A percentile compares a stretch with the other conserved stretches of the same genome.
Evolutionary conservation across 345 rosid species (phyloP).

Genomic region (Ceriops decandra): DNA sequence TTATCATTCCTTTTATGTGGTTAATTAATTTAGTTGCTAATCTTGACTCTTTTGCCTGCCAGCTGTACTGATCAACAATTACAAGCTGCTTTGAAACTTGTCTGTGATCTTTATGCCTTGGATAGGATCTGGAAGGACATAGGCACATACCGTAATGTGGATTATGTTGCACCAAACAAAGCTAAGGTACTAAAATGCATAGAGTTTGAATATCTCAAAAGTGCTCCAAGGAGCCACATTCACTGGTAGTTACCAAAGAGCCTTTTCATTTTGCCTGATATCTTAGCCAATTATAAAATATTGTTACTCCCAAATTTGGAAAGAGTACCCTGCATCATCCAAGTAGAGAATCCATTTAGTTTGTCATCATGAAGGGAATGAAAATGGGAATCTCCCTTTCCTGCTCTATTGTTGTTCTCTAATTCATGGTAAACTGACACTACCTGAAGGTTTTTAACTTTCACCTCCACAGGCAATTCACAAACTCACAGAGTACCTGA

Average conservation of each 20-base stretch:
- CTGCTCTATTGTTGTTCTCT: no score
- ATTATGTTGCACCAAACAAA: constrained; percentile 96
- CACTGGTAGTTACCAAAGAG: no score
- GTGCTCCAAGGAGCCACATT: background rate
- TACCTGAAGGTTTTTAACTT: background rate
- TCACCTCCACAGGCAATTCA: constrained; percentile 68
- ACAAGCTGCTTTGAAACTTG: constrained; percentile 75
- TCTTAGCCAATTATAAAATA: no score
- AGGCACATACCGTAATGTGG: constrained; percentile 89
- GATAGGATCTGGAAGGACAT: constrained; percentile 92
- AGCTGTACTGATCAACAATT: constrained; percentile 79
- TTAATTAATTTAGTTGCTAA: constrained; percentile 12
- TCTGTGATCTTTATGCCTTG: constrained; percentile 94
- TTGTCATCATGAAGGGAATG: background rate
- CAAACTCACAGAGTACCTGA: constrained; percentile 72
- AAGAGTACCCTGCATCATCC: no score
- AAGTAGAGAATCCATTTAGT: no score
- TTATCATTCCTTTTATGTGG: background rate
- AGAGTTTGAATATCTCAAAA: background rate
- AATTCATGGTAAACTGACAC: no score
- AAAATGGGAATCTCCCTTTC: background rate
- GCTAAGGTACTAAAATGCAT: constrained; percentile 63
- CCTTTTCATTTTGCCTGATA: no score
- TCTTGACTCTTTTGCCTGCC: constrained; percentile 5
- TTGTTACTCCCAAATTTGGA: no score